Evolutionary conservation across 129 eudicot genomes (phyloP).

Genomic region (Ambrosia artemisiifolia): DNA sequence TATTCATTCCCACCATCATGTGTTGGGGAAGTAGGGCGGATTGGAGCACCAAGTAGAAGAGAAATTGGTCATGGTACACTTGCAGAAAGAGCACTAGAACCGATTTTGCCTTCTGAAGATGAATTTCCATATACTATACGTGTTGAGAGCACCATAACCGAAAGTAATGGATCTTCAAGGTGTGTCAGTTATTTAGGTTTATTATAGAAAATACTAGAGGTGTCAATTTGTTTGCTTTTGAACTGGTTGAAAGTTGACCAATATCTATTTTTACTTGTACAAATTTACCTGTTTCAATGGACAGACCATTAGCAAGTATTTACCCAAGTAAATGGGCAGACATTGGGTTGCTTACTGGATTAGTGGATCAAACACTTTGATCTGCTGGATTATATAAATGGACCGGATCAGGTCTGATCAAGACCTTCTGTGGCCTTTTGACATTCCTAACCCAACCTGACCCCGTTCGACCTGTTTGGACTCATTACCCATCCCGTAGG

Average conservation of each 20-base stretch:
- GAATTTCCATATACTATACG: constrained; percentile 94
- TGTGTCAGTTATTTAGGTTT: constrained; percentile 18
- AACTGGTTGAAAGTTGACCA: too few species aligned
- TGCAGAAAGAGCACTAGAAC: constrained; percentile 95
- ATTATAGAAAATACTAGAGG: background rate
- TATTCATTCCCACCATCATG: constrained; percentile 93
- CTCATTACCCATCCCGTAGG: too few species aligned
- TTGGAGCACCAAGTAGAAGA: constrained; percentile 98
- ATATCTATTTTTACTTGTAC: too few species aligned
- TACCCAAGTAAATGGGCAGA: too few species aligned
- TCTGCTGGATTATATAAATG: too few species aligned
- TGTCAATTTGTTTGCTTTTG: too few species aligned
- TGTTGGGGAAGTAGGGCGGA: constrained; percentile 94
- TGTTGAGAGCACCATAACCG: constrained; percentile 96
- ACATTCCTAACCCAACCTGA: background rate
- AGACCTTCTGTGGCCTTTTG: too few species aligned
- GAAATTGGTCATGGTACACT: constrained; percentile 99
- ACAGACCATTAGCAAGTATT: too few species aligned
- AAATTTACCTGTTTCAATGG: too few species aligned
- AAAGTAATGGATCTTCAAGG: constrained; percentile 99
- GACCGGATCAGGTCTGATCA: background rate
- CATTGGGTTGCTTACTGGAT: too few species aligned
- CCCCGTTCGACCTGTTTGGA: background rate
- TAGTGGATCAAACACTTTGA: too few species aligned
- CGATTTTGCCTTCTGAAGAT: constrained; percentile 71